phyloP scores from a whole-genome alignment of 768 basidiomycete species.

The Austroboletus festivus region DNA sequence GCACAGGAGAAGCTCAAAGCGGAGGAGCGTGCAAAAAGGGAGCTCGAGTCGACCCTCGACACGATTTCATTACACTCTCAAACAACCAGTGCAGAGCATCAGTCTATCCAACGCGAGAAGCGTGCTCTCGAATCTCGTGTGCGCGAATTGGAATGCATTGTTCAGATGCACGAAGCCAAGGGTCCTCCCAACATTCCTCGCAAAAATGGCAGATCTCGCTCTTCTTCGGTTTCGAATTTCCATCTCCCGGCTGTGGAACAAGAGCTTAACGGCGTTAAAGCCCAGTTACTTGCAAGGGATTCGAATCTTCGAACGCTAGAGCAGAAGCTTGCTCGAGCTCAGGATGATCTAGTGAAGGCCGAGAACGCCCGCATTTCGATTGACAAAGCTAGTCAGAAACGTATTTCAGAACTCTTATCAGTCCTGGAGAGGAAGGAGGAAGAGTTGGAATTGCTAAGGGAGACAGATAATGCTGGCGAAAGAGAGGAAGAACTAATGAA shows the following conservation, averaged over 20 bases:
- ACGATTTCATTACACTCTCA: slow-evolving; percentile 53
- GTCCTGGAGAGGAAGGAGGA: slow-evolving; percentile 55
- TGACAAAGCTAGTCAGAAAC: slow-evolving; percentile 45
- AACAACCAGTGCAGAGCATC: slow-evolving; percentile 37
- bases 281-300: slow-evolving; percentile 44
- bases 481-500: slow-evolving; percentile 61
- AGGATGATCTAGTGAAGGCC: slow-evolving; percentile 45
- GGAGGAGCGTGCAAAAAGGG: slow-evolving; percentile 46
- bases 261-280: slow-evolving; percentile 49
- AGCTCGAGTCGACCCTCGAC: slow-evolving; percentile 57
- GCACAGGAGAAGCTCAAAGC: slow-evolving; percentile 51
- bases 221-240: slow-evolving; percentile 57
- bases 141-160: slow-evolving; percentile 50
- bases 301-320: slow-evolving; percentile 39
- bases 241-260: slow-evolving; percentile 51
- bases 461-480: slow-evolving; percentile 37
- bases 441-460: slow-evolving; percentile 48
- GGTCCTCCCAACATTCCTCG: slow-evolving; percentile 31
- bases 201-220: slow-evolving; percentile 44
- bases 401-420: slow-evolving; percentile 43
- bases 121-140: slow-evolving; percentile 52
- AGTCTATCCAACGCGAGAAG: slow-evolving; percentile 59
- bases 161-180: slow-evolving; percentile 36
- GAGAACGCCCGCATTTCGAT: slow-evolving; percentile 59
- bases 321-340: slow-evolving; percentile 48